Base-by-base conservation (phyloP, 345 rosid genomes). In the Boechera retrofracta region DNA sequence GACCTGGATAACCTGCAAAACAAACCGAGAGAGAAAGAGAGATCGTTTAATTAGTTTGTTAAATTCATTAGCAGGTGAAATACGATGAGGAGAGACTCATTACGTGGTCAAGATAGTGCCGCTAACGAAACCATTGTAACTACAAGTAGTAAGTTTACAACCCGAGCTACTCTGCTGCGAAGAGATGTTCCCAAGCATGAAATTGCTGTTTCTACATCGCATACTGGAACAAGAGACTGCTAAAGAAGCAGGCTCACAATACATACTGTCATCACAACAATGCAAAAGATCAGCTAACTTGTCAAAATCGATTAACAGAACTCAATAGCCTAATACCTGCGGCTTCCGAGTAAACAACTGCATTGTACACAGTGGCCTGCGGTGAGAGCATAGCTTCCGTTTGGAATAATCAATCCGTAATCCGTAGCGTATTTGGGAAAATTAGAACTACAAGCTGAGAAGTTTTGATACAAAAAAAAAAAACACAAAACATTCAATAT, bases 311-410 rank as follows among this genome's bases (percentile, higher is more conserved):
- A 65, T 6, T 32, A 49, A 18, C 9, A 67, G 24, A 59, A n/a
- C 53, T 41, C 48, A 41, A 65, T 57, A 10, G 56, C 21, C 60
- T 38, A 49, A 69, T 87, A 94, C 98, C 91, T 86, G 75, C 79
- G 95, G 80, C 85, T 90, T 70, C 91, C 97, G 0, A 91, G 91
- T 18, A 89, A 86, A 29, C 98, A 94, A 49, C 97, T 91, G 90
- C 98, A 94, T 77, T 94, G 97, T 73, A 94, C 97, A 63, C 98
- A 94, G 69, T 94, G 95, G 61, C 92, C 90, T n/a, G 97, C 97
- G 6, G 94, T 79, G 51, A 94, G 89, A 21, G 94, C 94, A 71
- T 94, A 94, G 80, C 95, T 91, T 48, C 98, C 98, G 13, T 94
- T 94, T 10, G 95, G 97, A 51, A 94, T 95, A 31, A 88, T 84